Evolutionary conservation across 2,329 filamentous ascomycete genomes (phyloP), one percentile per base, ranked within the genome.

Genomic region (Ophiostoma ulmi): DNA sequence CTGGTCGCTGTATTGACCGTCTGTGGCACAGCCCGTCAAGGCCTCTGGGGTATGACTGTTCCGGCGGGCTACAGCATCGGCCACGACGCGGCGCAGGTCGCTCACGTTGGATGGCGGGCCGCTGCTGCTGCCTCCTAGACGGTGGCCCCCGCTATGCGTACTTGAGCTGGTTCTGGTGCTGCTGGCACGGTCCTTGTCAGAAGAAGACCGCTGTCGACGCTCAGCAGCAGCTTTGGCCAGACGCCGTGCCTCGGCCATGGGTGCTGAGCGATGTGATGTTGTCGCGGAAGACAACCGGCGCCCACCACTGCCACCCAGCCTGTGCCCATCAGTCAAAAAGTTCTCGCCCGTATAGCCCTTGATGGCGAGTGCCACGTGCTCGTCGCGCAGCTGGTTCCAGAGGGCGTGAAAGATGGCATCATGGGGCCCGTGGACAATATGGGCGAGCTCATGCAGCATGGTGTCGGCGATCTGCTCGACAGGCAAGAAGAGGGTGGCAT

Each of bases 291-390:
- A 55, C 4, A 58, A 44, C 31, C 67, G 67, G 36, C 22, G 36
- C 5, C 22, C 38, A 39, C 41, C 63, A 17, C 63, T 31, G 5
- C 90, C 91, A 70, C 94, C 94, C 0, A 97, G 85, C 13, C 87
- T 87, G 20, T 88, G 87, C 1, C 94, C 94, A 41, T 90, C 82
- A 0, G 90, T 89, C 39, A 97, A 81, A 80, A 97, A 97, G 0
- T 91, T 91, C 79, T 97, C 93, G 14, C 94, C 94, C 0, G 92
- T 96, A 77, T 94, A 97, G 22, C 94, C 94, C 77, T 94, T 95
- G 72, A 88, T 82, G 13, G 89, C 77, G 7, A 97, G 84, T 1
- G 88, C 87, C 75, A 93, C 87, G 75, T 94, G 90, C 80, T 97
- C 94, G 71, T 94, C 91, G 26, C 94, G 88, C 5, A 97, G 86